phyloP scores from a whole-genome alignment of 768 basidiomycete species.

The Cyathus striatus region DNA sequence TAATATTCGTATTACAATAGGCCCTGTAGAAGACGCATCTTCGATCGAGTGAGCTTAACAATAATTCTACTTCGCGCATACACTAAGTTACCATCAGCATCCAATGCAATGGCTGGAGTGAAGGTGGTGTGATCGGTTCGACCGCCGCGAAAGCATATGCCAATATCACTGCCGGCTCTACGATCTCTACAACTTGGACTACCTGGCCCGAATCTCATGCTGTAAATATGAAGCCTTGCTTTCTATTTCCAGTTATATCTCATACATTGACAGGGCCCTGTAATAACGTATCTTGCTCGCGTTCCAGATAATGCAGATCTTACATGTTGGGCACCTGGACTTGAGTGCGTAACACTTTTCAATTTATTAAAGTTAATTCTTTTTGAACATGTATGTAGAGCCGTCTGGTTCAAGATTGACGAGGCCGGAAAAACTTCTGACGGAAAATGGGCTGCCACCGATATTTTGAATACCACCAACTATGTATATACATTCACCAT shows the following conservation, averaged over 20 bases:
- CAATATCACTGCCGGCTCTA: slow-evolving; percentile 34
- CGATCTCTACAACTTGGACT: slow-evolving; percentile 36
- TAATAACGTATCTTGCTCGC: slow-evolving; percentile 42
- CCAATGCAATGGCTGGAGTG: slow-evolving; percentile 26
- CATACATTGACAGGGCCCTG: slow-evolving; percentile 23
- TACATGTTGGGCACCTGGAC: slow-evolving; percentile 35
- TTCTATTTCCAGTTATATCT: not conserved
- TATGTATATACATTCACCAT: slow-evolving; percentile 42
- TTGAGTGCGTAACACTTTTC: slow-evolving; percentile 16
- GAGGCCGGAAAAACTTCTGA: slow-evolving; percentile 35
- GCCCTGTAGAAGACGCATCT: too few species aligned
- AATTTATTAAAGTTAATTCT: not conserved
- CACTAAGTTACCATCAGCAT: too few species aligned
- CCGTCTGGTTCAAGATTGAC: slow-evolving; percentile 50
- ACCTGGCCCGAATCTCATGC: slow-evolving; percentile 28
- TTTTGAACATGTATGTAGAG: slow-evolving; percentile 14
- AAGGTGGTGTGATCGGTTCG: slow-evolving; percentile 20
- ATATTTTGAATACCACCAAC: slow-evolving; percentile 28
- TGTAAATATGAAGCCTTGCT: slow-evolving; percentile 5
- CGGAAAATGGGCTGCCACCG: slow-evolving; percentile 40
- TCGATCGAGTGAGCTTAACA: too few species aligned
- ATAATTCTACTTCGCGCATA: too few species aligned
- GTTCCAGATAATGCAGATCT: slow-evolving; percentile 40
- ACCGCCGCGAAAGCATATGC: slow-evolving; percentile 32
- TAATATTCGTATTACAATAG: too few species aligned